phyloP scores from a whole-genome alignment of 78 protist genomes.

The Carpediemonas membranifera region DNA sequence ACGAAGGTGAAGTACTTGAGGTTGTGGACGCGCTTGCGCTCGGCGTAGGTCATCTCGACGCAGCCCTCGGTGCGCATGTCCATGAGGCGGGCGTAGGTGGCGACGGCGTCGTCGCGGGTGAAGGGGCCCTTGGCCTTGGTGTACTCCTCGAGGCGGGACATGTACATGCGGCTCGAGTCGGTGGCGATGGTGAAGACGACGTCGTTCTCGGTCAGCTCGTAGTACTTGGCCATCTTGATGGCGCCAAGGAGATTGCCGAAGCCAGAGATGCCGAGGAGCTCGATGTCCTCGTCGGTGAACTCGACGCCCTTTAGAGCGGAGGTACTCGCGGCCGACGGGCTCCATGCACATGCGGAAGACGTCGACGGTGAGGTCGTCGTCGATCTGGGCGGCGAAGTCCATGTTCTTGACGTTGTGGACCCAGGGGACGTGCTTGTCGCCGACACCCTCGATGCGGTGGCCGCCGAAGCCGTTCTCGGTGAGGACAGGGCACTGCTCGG shows the following conservation, averaged over 20 bases:
- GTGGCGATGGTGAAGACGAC: conserved; percentile 39
- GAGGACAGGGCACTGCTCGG: conserved; percentile 38
- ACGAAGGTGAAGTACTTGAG: conserved; percentile 41
- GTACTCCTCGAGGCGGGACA: conserved; percentile 22
- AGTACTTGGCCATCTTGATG: conserved; percentile 37
- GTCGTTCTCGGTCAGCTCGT: conserved; percentile 31
- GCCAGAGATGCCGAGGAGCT: conserved; percentile 22
- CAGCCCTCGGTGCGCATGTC: not conserved
- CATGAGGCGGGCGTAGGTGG: not conserved
- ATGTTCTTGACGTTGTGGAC: conserved; percentile 22
- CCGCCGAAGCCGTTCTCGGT: conserved; percentile 39
- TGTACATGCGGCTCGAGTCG: conserved; percentile 32
- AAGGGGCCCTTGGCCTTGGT: not conserved
- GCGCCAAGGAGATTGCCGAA: conserved; percentile 33
- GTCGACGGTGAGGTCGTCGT: conserved; percentile 13
- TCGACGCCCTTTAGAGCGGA: conserved; percentile 9
- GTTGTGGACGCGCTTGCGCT: conserved; percentile 23
- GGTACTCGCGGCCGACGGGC: conserved; percentile 15
- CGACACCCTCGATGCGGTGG: conserved; percentile 45
- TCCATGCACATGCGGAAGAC: conserved; percentile 21
- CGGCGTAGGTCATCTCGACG: conserved; percentile 12
- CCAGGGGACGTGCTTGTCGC: conserved; percentile 49
- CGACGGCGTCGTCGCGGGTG: conserved; percentile 6
- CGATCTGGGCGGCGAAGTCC: conserved; percentile 18
- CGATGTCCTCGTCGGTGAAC: conserved; percentile 2